phyloP scores from a whole-genome alignment of 1,284 basidiomycete species.

The Cryptococcus sp. region DNA sequence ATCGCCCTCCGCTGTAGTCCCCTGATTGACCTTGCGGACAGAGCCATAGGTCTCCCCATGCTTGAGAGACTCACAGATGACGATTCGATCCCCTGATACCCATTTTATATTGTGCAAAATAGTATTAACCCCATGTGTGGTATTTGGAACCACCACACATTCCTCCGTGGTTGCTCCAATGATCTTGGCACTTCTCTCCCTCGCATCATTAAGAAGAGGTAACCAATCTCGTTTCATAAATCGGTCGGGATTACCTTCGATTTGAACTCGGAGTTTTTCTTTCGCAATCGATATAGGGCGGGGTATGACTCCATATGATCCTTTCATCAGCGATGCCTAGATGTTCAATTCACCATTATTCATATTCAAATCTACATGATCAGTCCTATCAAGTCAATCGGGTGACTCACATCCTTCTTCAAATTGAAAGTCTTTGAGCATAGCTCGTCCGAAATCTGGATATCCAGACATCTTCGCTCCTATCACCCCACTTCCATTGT shows the following conservation, averaged over 20 bases:
- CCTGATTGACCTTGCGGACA: neutral
- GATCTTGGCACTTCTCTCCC: conserved; percentile 57
- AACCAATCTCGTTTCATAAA: conserved; percentile 56
- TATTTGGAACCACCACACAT: conserved; percentile 61
- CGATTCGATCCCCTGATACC: conserved; percentile 54
- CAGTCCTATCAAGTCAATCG: neutral
- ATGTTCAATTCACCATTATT: neutral
- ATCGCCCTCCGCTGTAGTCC: too few relatives aligned
- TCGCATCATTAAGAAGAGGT: conserved; percentile 50
- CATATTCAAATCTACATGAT: neutral
- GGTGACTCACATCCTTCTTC: conserved; percentile 51
- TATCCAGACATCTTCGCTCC: conserved; percentile 26
- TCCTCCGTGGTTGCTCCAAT: conserved; percentile 61
- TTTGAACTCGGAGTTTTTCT: conserved; percentile 50
- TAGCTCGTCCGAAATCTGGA: conserved; percentile 56
- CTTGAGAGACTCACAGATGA: conserved; percentile 48
- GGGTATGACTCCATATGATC: conserved; percentile 66
- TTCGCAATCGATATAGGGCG: conserved; percentile 57
- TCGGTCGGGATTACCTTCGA: conserved; percentile 61
- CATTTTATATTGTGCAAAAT: conserved; percentile 61
- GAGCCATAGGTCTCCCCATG: neutral
- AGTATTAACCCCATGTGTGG: conserved; percentile 64
- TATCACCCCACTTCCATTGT: conserved; percentile 16
- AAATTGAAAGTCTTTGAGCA: conserved; percentile 60
- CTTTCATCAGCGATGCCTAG: conserved; percentile 26